These are phyloP conservation scores for Cryptosporidium ryanae DNA, from an alignment of 169 alveolate genomes.

Conservation along the genomic window DNA sequence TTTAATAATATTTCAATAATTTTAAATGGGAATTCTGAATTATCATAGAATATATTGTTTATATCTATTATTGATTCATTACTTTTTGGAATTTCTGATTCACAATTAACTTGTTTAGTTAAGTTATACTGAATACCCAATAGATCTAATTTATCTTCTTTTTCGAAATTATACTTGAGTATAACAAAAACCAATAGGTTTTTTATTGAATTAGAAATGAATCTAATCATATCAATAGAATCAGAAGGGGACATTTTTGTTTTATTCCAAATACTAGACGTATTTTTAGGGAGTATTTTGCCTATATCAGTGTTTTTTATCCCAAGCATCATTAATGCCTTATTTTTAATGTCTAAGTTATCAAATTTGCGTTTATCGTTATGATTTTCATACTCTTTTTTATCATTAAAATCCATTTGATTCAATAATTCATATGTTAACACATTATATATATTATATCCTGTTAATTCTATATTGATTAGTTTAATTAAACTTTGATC, in stretches of 20 bases:
- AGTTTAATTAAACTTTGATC: conserved; percentile 50
- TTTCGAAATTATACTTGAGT: not conserved
- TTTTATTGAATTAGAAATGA: conserved; percentile 19
- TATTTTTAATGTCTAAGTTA: not conserved
- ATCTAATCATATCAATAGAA: conserved; percentile 51
- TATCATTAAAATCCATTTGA: conserved; percentile 28
- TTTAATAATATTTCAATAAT: conserved; percentile 18
- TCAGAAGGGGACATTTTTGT: conserved; percentile 47
- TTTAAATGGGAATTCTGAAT: conserved; percentile 45
- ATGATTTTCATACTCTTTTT: conserved; percentile 20
- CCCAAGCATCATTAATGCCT: conserved; percentile 8
- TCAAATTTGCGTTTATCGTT: not conserved
- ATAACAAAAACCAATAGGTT: conserved; percentile 11
- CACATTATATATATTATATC: conserved; percentile 22
- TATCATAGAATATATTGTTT: conserved; percentile 15
- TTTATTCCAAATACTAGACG: conserved; percentile 37
- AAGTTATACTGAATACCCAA: not conserved
- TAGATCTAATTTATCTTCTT: conserved; percentile 1
- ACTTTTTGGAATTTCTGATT: not conserved
- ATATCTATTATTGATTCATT: conserved; percentile 14
- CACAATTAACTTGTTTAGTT: not conserved
- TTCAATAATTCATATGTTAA: conserved; percentile 21
- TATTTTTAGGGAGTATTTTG: conserved; percentile 43
- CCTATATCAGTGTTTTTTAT: conserved; percentile 18
- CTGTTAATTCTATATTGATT: conserved; percentile 35